Evolutionary conservation across 2,329 filamentous ascomycete genomes (phyloP).

Genomic region (Cadophora luteo-olivacea): DNA sequence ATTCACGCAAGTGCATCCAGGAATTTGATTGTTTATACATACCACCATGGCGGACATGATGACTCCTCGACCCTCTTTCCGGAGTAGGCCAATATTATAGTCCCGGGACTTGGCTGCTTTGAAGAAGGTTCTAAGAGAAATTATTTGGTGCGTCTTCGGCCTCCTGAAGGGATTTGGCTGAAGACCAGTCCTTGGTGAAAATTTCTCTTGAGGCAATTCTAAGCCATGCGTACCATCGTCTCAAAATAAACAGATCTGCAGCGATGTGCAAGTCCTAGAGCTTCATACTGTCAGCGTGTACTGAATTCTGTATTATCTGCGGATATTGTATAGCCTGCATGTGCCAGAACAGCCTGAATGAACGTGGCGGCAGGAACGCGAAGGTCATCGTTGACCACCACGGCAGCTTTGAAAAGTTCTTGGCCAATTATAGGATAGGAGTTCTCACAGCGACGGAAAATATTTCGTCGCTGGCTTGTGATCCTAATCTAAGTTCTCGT

Average conservation of each 20-base stretch:
- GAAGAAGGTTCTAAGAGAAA: background rate
- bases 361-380: slow-evolving; percentile 2
- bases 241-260: background rate
- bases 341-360: slow-evolving; percentile 16
- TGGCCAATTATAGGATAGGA: slow-evolving; percentile 31
- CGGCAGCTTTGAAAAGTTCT: slow-evolving; percentile 16
- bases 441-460: slow-evolving; percentile 30
- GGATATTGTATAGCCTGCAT: slow-evolving; percentile 15
- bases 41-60: slow-evolving; percentile 2
- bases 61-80: background rate
- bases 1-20: slow-evolving; percentile 9
- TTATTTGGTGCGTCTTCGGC: background rate
- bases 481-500: background rate
- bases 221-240: background rate
- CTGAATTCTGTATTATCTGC: background rate
- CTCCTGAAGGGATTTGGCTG: background rate
- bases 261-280: background rate
- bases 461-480: slow-evolving; percentile 20
- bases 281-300: background rate
- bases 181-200: background rate
- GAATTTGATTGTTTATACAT: background rate
- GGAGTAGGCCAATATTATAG: background rate
- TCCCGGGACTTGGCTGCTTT: background rate
- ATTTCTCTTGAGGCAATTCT: background rate
- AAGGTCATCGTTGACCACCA: background rate